Evolutionary conservation across 768 basidiomycete species (phyloP), one percentile per base, ranked within the genome.

Genomic region (Lentinula aciculospora): DNA sequence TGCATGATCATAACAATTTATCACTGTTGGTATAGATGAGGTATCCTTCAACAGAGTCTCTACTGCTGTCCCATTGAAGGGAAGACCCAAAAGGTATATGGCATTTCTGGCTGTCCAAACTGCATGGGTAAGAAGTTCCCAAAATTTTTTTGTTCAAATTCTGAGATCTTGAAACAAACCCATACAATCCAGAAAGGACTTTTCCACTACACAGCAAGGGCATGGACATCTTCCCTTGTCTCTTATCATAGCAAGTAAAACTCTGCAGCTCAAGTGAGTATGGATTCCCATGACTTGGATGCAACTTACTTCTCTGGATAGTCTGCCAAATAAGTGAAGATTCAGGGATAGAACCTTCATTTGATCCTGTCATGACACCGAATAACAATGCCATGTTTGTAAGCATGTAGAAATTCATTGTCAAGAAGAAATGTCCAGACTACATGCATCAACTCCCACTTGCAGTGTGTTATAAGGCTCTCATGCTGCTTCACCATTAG

Each of bases 241-340:
- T 5, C 65, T 59, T 21, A 71, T 58, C 50, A 56, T 59, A 4
- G 61, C 62, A 49, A 70, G 46, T 1, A 72, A 57, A 28, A 67
- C 63, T 45, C 70, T 71, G 48, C 47, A 58, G 3, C 40, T 37
- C n/a, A 53, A 36, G 21, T 42, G 53, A 60, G 28, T 27, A 59
- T 31, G 32, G 56, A 54, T 13, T 29, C 42, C 6, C 25, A 40
- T 34, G 13, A 47, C 19, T 28, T 61, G 39, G 46, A 36, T 36
- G 5, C 53, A 19, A 54, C 64, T 39, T 59, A 74, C 72, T 72
- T 73, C 55, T 75, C 69, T 12, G 71, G 70, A 62, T 74, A 74
- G 53, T 75, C 74, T 0, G 72, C 72, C 1, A 68, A 66, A 51
- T 72, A 71, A 3, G 64, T 67, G 17, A 74, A 70, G 36, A 75